These are phyloP conservation scores for Pseudogymnoascus sp. DNA, from an alignment of 2,329 filamentous ascomycete species.

Conservation along the genomic window DNA sequence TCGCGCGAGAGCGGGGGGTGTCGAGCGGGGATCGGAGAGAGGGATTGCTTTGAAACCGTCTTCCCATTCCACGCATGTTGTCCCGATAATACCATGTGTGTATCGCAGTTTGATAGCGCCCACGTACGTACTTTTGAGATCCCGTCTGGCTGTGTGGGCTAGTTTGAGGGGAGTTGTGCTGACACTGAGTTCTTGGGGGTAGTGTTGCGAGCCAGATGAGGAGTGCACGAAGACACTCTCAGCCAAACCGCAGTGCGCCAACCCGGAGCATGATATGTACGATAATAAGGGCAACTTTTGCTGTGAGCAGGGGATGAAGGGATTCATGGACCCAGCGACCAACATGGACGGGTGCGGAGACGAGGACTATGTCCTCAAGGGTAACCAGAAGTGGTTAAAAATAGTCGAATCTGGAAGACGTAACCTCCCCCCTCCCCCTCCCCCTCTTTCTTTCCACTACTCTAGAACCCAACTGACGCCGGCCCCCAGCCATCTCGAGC, in stretches of 20 bases:
- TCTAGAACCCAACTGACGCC: neutral
- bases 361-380: neutral
- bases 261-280: slow-evolving; percentile 20
- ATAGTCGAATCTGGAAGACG: neutral
- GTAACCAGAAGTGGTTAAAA: neutral
- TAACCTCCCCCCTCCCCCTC: neutral
- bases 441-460: neutral
- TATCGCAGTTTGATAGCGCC: neutral
- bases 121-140: neutral
- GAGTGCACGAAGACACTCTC: neutral
- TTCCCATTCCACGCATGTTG: neutral
- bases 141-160: neutral
- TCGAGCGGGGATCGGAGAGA: neutral
- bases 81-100: neutral
- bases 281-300: slow-evolving; percentile 22
- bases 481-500: neutral
- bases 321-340: neutral
- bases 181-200: no score
- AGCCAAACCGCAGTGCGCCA: slow-evolving; percentile 20
- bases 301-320: slow-evolving; percentile 14
- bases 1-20: neutral
- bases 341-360: slow-evolving; percentile 10
- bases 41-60: neutral
- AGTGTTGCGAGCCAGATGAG: neutral
- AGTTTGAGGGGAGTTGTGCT: neutral